These are phyloP conservation scores for Citrullus amarus DNA, from an alignment of 306 rosid species.

Conservation along the genomic window DNA sequence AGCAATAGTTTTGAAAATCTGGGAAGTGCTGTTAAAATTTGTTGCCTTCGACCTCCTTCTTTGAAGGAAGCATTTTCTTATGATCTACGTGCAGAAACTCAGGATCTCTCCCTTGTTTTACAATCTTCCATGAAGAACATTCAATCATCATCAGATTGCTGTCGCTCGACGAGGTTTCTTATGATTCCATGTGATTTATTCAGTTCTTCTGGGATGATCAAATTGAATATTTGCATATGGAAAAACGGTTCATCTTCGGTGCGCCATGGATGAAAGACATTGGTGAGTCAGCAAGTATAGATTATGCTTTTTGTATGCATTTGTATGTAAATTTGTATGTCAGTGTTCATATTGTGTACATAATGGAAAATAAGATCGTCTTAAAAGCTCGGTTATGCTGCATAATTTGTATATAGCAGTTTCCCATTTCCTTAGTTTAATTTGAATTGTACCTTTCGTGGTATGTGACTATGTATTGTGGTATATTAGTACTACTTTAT, in stretches of 20 bases:
- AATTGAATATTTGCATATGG: conserved; percentile 35
- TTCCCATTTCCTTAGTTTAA: background rate
- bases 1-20: conserved; percentile 17
- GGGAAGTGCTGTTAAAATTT: conserved; percentile 35
- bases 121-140: conserved; percentile 27
- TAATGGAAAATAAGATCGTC: background rate
- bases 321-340: background rate
- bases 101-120: conserved; percentile 20
- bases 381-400: background rate
- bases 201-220: conserved; percentile 15
- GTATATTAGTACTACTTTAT: background rate
- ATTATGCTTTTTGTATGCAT: background rate
- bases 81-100: conserved; percentile 28
- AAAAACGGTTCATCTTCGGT: background rate
- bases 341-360: background rate
- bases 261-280: background rate
- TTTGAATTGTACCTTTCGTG: background rate
- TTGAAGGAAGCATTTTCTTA: conserved; percentile 23
- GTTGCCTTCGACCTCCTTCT: conserved; percentile 35
- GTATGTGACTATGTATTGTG: background rate
- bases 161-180: conserved; percentile 19
- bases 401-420: background rate
- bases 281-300: background rate
- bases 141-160: conserved; percentile 11
- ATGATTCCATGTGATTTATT: conserved; percentile 30